Evolutionary conservation across 495 filamentous ascomycete genomes (phyloP).

Genomic region (Ramalina peruviana): DNA sequence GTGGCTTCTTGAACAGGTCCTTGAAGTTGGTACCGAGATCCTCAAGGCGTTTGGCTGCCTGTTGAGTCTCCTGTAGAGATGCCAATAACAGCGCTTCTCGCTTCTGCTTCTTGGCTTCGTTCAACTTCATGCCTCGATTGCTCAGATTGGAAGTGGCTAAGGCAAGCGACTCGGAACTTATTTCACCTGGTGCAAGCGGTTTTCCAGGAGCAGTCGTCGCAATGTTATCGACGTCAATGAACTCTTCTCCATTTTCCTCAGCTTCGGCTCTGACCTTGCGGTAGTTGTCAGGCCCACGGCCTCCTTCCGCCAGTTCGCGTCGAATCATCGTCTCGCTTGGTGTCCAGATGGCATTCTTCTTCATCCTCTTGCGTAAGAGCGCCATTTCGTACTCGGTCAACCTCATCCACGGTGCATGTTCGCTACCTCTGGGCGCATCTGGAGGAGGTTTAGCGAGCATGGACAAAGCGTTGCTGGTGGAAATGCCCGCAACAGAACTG

Average conservation of each 20-base stretch:
- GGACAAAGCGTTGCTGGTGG: conserved; percentile 69
- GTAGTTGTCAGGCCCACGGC: conserved; percentile 66
- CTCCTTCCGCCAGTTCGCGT: conserved; percentile 62
- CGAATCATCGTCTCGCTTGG: conserved; percentile 95
- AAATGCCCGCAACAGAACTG: conserved; percentile 46
- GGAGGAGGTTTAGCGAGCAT: conserved; percentile 64
- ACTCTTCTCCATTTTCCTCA: conserved; percentile 50
- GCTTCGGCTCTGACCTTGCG: conserved; percentile 52
- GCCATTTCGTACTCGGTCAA: conserved; percentile 88
- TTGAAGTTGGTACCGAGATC: conserved; percentile 38
- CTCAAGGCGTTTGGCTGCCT: conserved; percentile 42
- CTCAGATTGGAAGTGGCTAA: conserved; percentile 37
- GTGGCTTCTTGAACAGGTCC: conserved; percentile 23
- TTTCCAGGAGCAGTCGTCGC: conserved; percentile 31
- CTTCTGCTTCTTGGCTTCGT: conserved; percentile 86
- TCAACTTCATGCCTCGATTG: conserved; percentile 82
- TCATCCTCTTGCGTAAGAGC: conserved; percentile 86
- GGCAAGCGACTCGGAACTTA: conserved; percentile 29
- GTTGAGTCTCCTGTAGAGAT: conserved; percentile 42
- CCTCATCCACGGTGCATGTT: conserved; percentile 76
- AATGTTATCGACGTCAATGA: conserved; percentile 42
- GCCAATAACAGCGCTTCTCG: conserved; percentile 56
- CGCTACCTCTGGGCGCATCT: conserved; percentile 58
- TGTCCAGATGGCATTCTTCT: conserved; percentile 94
- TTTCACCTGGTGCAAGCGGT: conserved; percentile 34